Base-by-base conservation (phyloP, 495 filamentous ascomycete species). In the Endocarpon pusillum region DNA sequence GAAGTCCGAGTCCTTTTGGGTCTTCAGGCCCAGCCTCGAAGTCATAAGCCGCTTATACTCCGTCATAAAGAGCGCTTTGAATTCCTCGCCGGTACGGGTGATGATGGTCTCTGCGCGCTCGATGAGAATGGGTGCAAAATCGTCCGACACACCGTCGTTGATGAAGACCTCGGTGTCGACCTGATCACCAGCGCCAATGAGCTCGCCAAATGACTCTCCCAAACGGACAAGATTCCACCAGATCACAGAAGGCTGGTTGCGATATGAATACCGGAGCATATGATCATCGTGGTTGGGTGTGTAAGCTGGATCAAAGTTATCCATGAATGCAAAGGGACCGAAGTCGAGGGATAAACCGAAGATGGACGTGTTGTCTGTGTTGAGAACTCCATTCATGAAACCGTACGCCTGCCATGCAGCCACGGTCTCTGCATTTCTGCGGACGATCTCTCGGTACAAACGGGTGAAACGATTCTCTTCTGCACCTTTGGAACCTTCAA, bases 191-290 rank as follows among this genome's bases (percentile, higher is more conserved):
- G 74, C 69, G 24, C 84, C 89, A 16, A 94, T 67, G 3, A 92
- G 67, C 52, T 97, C 89, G 24, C 82, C 89, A 0, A 94, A 52
- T n/a, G 75, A 71, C 56, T 96, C 89, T 35, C 81, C 89, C 0
- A 97, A 66, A 16, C 89, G 74, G 8, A 94, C 82, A 3, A 97
- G 66, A 45, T 97, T 97, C 89, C 89, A 97, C 89, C 89, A 97
- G 48, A 97, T 85, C 26, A 96, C 78, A 29, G 75, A 83, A 1
- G 89, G 85, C 46, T 97, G 89, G 55, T 94, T 94, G 35, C 73
- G 73, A 62, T 94, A 97, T 28, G 69, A 70, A 52, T 97, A 97
- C 20, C 89, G 72, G 11, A 92, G 55, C 56, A 75, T 66, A 45
- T 78, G 67, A 49, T 97, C 89, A 51, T 97, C 89, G 52, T 97